phyloP scores from a whole-genome alignment of 768 basidiomycete genomes.

The Tylopilus sp. region DNA sequence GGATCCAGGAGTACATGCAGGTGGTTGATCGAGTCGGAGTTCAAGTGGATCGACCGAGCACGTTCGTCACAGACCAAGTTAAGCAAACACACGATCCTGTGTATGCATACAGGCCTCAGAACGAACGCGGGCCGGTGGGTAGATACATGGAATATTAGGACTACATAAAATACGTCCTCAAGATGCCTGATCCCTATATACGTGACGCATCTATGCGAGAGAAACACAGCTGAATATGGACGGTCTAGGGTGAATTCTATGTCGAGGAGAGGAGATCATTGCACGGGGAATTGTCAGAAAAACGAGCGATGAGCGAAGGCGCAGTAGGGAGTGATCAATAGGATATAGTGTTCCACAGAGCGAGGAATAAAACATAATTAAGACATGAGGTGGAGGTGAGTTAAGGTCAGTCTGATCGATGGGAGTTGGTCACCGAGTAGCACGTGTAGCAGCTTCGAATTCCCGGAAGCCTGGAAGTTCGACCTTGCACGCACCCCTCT shows the following conservation, averaged over 20 bases:
- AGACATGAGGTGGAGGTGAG: background rate
- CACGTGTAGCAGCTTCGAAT: constrained; percentile 51
- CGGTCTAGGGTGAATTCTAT: constrained; percentile 25
- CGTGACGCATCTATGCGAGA: constrained; percentile 28
- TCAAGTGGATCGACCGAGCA: background rate
- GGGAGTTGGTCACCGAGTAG: constrained; percentile 15
- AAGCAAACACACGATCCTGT: constrained; percentile 10
- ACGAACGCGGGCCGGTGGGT: constrained; percentile 9
- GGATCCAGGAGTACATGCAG: too few species aligned
- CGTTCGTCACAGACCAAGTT: background rate
- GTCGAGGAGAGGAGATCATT: constrained; percentile 9
- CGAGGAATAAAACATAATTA: constrained; percentile 6
- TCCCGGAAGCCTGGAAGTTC: constrained; percentile 62
- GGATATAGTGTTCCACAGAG: constrained; percentile 16
- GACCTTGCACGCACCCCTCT: constrained; percentile 32
- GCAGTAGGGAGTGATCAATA: constrained; percentile 11
- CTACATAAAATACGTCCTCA: constrained; percentile 35
- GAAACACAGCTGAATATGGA: constrained; percentile 12
- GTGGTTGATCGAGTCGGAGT: constrained; percentile 11
- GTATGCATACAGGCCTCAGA: constrained; percentile 21
- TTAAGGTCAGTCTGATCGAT: background rate
- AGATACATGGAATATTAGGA: constrained; percentile 32
- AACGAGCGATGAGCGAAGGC: constrained; percentile 4
- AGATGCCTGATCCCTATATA: constrained; percentile 34
- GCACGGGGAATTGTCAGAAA: constrained; percentile 6